A percentile compares a stretch with the other conserved stretches of the same genome.
These are phyloP conservation scores for Suillus placidus DNA, from an alignment of 768 basidiomycete genomes.

Conservation along the genomic window DNA sequence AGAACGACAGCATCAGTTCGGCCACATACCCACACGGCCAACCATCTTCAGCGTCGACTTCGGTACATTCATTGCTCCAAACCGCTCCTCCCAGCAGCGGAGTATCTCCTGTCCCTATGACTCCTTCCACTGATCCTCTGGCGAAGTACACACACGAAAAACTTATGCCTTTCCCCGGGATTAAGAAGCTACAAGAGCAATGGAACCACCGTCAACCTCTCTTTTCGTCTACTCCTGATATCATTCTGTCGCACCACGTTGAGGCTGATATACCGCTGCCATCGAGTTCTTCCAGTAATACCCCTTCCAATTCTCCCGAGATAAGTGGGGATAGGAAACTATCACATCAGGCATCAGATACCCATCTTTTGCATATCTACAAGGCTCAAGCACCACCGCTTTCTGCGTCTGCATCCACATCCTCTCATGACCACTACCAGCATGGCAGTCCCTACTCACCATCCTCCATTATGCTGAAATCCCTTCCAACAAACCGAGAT, in stretches of 20 bases:
- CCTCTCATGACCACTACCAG: slow-evolving; percentile 56
- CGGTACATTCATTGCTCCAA: slow-evolving; percentile 61
- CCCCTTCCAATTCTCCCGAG: slow-evolving; percentile 53
- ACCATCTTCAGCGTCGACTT: slow-evolving; percentile 69
- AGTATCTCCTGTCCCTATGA: slow-evolving; percentile 78
- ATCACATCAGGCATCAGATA: slow-evolving; percentile 72
- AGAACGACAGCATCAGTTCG: slow-evolving; percentile 40
- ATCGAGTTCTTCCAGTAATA: slow-evolving; percentile 53
- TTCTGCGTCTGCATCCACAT: slow-evolving; percentile 46
- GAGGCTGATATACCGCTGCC: slow-evolving; percentile 47
- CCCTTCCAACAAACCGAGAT: slow-evolving; percentile 72
- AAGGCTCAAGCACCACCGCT: slow-evolving; percentile 44
- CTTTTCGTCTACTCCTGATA: slow-evolving; percentile 53
- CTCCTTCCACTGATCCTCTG: slow-evolving; percentile 64
- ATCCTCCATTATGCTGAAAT: slow-evolving; percentile 39
- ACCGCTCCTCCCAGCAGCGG: slow-evolving; percentile 56
- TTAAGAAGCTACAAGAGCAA: slow-evolving; percentile 77
- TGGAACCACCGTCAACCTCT: slow-evolving; percentile 53
- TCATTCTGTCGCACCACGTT: slow-evolving; percentile 45
- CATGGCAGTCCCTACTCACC: slow-evolving; percentile 39
- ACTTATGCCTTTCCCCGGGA: slow-evolving; percentile 88
- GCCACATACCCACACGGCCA: slow-evolving; percentile 46
- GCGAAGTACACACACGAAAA: slow-evolving; percentile 76
- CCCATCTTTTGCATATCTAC: slow-evolving; percentile 60
- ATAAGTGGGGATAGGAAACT: slow-evolving; percentile 60